Conservation (phyloP, 805 yeast genomes). For the Candida koratica region DNA sequence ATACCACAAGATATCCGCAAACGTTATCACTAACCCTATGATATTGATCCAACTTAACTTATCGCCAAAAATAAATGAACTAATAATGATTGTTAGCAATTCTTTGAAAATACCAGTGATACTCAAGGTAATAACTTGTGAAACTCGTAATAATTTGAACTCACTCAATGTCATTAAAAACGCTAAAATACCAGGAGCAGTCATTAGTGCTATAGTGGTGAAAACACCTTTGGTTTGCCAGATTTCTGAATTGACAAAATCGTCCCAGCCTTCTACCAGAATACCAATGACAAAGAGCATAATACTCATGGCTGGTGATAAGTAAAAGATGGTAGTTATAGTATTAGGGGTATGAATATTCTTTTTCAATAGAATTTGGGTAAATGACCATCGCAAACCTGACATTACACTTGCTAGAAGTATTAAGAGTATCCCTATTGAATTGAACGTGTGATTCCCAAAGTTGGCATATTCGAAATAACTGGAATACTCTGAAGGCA, state of each 20-base stretch:
- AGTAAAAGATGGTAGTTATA: slow-evolving; percentile 72
- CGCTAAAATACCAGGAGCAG: slow-evolving; percentile 83
- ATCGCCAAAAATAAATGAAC: slow-evolving; percentile 72
- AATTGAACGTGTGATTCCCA: slow-evolving; percentile 17
- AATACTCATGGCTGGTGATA: slow-evolving; percentile 80
- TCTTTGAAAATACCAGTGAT: slow-evolving; percentile 94
- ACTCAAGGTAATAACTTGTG: slow-evolving; percentile 81
- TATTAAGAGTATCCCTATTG: slow-evolving; percentile 69
- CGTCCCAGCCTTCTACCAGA: slow-evolving; percentile 61
- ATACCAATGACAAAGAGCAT: slow-evolving; percentile 60
- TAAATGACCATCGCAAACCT: slow-evolving; percentile 93
- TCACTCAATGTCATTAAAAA: slow-evolving; percentile 88
- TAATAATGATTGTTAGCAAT: slow-evolving; percentile 71
- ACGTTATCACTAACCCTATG: slow-evolving; percentile 69
- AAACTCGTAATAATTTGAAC: slow-evolving; percentile 73
- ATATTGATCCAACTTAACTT: slow-evolving; percentile 60
- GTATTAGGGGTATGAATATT: slow-evolving; percentile 59
- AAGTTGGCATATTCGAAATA: slow-evolving; percentile 1
- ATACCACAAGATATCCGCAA: slow-evolving; percentile 79
- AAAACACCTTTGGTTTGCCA: slow-evolving; percentile 63
- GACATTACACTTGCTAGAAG: slow-evolving; percentile 74
- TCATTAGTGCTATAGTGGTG: slow-evolving; percentile 53
- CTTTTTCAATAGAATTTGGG: slow-evolving; percentile 71
- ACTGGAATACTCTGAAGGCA: background rate
- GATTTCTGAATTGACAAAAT: slow-evolving; percentile 50